Evolutionary conservation across 345 rosid genomes (phyloP).

Genomic region (Luvunga scandens): DNA sequence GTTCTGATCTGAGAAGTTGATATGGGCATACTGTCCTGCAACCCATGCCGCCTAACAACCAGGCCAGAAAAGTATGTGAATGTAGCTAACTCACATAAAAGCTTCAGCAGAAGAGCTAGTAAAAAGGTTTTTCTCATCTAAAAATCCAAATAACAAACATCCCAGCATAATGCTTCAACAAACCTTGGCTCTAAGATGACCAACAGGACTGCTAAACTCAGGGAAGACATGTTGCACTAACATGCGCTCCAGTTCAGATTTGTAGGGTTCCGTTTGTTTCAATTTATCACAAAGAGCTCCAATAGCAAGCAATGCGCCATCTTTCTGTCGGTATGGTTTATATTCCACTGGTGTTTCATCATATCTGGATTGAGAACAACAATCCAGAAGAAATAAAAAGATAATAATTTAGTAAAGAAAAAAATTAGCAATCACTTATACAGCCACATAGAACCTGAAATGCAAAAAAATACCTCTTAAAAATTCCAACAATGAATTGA

Average conservation of each 20-base stretch:
- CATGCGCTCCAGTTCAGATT: conserved; percentile 90
- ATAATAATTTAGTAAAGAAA: background rate
- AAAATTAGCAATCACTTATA: background rate
- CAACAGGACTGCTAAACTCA: conserved; percentile 88
- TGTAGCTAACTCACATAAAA: background rate
- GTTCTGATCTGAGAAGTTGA: conserved; percentile 74
- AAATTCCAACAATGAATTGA: conserved; percentile 74
- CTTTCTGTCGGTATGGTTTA: conserved; percentile 88
- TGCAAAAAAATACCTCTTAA: conserved; percentile 52
- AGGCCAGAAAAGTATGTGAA: conserved; percentile 12
- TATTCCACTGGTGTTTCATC: conserved; percentile 68
- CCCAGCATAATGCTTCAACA: conserved; percentile 12
- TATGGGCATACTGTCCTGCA: conserved; percentile 93
- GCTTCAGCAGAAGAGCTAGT: background rate
- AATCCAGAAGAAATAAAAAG: background rate
- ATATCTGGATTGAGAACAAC: conserved; percentile 46
- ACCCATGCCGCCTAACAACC: conserved; percentile 92
- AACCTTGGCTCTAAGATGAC: conserved; percentile 98
- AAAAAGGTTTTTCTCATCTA: background rate
- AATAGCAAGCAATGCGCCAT: conserved; percentile 97
- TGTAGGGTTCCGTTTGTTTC: conserved; percentile 93
- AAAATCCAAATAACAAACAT: background rate
- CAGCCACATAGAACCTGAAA: background rate
- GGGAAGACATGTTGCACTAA: conserved; percentile 97
- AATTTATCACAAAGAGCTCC: conserved; percentile 98